Base-by-base conservation (phyloP, 768 basidiomycete species). In the Lyophyllum semitale region DNA sequence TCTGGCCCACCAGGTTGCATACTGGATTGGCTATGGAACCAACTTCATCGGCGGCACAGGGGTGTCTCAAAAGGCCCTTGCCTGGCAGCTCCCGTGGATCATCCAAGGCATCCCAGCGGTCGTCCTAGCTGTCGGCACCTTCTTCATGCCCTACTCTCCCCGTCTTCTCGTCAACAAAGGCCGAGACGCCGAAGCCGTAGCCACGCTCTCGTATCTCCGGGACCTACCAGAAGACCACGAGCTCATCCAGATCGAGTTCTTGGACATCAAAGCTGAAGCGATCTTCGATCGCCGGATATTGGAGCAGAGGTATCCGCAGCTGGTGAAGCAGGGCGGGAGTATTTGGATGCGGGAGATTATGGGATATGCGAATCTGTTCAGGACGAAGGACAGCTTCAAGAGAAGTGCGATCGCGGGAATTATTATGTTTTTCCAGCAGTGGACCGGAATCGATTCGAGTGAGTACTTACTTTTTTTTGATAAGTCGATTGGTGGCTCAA, bases 101-200 rank as follows among this genome's bases (percentile, higher is more conserved):
- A 61, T 61, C 13, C 75, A 77, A 41, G 68, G 74, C 27, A 49
- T 77, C 22, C 76, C 76, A 2, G 72, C 76, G 4, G 32, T 76
- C 27, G 67, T 76, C 20, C 48, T 64, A 23, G 57, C 60, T 4
- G 8, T 62, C 29, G 59, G 67, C 40, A 66, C 59, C 27, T 55
- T 66, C 37, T 66, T 73, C 43, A 66, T 77, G 62, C 76, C 76
- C 20, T 75, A 71, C 49, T 77, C 77, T 18, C 77, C 77, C 18
- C 71, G 77, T 47, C 78, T 77, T 72, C 62, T 77, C 33, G 68
- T 71, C 55, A 70, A 73, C 48, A 66, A 70, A 60, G 72, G 73
- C 0, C 70, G 72, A 7, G 67, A 68, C 43, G 63, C 62, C 5
- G 75, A 78, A 38, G 74, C 75, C 7, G 49, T 72, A 22, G 46